A percentile compares a stretch with the other conserved stretches of the same genome.
These are phyloP conservation scores for Triglochin maritima DNA, from an alignment of 106 monocot species.

Conservation along the genomic window DNA sequence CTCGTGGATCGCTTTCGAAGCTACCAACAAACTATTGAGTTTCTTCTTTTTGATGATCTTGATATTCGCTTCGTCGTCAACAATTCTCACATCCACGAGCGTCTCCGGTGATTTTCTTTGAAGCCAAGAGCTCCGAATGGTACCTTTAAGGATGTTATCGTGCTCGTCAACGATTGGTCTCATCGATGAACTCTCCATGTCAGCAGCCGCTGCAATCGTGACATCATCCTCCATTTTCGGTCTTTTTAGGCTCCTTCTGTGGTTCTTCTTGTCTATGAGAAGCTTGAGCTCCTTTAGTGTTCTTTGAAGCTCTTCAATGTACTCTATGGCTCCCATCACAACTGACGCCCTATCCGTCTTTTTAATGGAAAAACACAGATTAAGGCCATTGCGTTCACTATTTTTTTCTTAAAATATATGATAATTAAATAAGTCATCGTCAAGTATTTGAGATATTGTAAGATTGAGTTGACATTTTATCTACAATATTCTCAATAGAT, in stretches of 20 bases:
- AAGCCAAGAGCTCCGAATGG: constrained; percentile 77
- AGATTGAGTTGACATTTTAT: too few species aligned
- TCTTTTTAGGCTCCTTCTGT: constrained; percentile 26
- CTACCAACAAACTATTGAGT: constrained; percentile 43
- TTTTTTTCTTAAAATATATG: neutral
- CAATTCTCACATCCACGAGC: constrained; percentile 74
- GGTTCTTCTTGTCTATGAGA: constrained; percentile 59
- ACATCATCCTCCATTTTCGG: constrained; percentile 17
- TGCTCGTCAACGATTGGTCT: constrained; percentile 17
- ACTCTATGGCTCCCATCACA: constrained; percentile 79
- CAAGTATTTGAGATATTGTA: too few species aligned
- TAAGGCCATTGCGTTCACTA: neutral
- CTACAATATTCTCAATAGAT: too few species aligned
- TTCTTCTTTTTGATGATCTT: constrained; percentile 77
- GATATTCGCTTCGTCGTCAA: constrained; percentile 88
- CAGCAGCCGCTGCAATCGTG: constrained; percentile 10
- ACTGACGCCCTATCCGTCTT: constrained; percentile 85
- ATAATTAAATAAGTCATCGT: too few species aligned
- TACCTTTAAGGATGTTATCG: constrained; percentile 12
- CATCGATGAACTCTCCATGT: constrained; percentile 55
- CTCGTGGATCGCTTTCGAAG: constrained; percentile 60
- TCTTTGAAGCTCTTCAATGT: constrained; percentile 77
- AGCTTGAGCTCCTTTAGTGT: constrained; percentile 62
- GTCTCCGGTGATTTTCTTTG: constrained; percentile 67
- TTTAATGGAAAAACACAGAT: neutral